phyloP scores from a whole-genome alignment of 768 basidiomycete genomes.

The Tricholoma terreum region DNA sequence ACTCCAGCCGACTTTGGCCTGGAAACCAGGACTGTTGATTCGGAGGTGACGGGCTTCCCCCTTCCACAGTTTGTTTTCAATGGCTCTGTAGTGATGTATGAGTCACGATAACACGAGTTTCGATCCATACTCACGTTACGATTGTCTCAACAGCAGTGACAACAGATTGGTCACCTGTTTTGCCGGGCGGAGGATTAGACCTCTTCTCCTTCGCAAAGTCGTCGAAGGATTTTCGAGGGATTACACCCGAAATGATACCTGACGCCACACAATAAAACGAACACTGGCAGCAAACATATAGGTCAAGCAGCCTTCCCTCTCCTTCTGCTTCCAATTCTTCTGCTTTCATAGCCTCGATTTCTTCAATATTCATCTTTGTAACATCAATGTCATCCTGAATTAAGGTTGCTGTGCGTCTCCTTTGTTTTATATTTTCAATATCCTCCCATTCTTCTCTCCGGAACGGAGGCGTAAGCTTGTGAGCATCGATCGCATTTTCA shows the following conservation, averaged over 20 bases:
- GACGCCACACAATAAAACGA: slow-evolving; percentile 71
- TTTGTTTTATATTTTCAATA: slow-evolving; percentile 48
- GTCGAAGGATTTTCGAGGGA: slow-evolving; percentile 60
- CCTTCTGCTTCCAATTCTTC: slow-evolving; percentile 37
- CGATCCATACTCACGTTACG: slow-evolving; percentile 45
- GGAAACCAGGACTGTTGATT: slow-evolving; percentile 52
- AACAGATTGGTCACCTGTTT: slow-evolving; percentile 53
- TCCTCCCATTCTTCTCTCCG: slow-evolving; percentile 59
- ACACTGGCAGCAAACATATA: slow-evolving; percentile 86
- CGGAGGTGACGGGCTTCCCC: slow-evolving; percentile 60
- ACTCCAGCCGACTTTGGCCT: slow-evolving; percentile 66
- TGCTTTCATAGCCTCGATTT: slow-evolving; percentile 29
- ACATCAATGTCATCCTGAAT: slow-evolving; percentile 41
- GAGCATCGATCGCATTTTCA: slow-evolving; percentile 64
- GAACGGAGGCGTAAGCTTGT: slow-evolving; percentile 60
- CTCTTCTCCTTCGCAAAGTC: slow-evolving; percentile 62
- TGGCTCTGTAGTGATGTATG: slow-evolving; percentile 42
- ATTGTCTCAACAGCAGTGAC: slow-evolving; percentile 63
- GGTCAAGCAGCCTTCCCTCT: slow-evolving; percentile 62
- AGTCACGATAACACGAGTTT: background rate
- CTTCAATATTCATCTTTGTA: slow-evolving; percentile 35
- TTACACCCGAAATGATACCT: slow-evolving; percentile 67
- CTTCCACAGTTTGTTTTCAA: slow-evolving; percentile 76
- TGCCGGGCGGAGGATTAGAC: slow-evolving; percentile 54
- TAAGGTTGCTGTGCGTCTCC: slow-evolving; percentile 40